Conservation (phyloP, 495 filamentous ascomycete species). For the Penicillium cinerascens region DNA sequence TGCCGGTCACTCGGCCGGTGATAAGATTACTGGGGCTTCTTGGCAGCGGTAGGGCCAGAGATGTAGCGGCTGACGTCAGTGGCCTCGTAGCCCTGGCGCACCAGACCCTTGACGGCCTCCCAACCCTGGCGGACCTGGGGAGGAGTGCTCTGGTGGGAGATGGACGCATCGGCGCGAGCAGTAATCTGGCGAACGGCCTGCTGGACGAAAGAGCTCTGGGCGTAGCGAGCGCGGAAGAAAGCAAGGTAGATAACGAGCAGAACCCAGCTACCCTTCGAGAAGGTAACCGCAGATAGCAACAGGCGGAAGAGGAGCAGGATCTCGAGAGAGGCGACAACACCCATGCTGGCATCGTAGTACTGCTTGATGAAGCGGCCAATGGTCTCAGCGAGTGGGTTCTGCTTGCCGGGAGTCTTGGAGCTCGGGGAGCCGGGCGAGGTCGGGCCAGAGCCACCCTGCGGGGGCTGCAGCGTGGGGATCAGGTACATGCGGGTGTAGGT, state of each 20-base stretch:
- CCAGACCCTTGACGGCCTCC: slow-evolving; percentile 71
- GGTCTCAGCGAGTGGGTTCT: slow-evolving; percentile 67
- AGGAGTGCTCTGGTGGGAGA: slow-evolving; percentile 83
- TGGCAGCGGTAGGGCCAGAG: slow-evolving; percentile 39
- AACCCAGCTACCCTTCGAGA: slow-evolving; percentile 87
- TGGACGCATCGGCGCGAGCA: slow-evolving; percentile 70
- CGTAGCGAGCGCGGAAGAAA: slow-evolving; percentile 86
- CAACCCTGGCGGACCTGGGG: slow-evolving; percentile 79
- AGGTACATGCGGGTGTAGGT: slow-evolving; percentile 61
- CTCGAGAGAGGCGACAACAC: slow-evolving; percentile 71
- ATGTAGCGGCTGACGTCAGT: slow-evolving; percentile 75
- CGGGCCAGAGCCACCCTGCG: slow-evolving; percentile 32
- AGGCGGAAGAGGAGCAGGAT: slow-evolving; percentile 80
- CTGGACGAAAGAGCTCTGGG: slow-evolving; percentile 90
- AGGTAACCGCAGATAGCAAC: slow-evolving; percentile 71
- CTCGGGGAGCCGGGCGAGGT: slow-evolving; percentile 54
- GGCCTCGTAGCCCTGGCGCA: slow-evolving; percentile 68
- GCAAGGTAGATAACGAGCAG: slow-evolving; percentile 78
- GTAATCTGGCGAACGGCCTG: slow-evolving; percentile 69
- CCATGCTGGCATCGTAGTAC: slow-evolving; percentile 91
- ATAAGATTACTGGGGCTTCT: slow-evolving; percentile 55
- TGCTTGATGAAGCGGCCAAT: slow-evolving; percentile 95
- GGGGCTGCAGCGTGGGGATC: slow-evolving; percentile 49
- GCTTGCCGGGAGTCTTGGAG: slow-evolving; percentile 56
- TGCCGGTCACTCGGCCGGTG: background rate